These are phyloP conservation scores for Pseudopithomyces maydicus DNA, from an alignment of 2,329 filamentous ascomycete genomes.

Conservation along the genomic window DNA sequence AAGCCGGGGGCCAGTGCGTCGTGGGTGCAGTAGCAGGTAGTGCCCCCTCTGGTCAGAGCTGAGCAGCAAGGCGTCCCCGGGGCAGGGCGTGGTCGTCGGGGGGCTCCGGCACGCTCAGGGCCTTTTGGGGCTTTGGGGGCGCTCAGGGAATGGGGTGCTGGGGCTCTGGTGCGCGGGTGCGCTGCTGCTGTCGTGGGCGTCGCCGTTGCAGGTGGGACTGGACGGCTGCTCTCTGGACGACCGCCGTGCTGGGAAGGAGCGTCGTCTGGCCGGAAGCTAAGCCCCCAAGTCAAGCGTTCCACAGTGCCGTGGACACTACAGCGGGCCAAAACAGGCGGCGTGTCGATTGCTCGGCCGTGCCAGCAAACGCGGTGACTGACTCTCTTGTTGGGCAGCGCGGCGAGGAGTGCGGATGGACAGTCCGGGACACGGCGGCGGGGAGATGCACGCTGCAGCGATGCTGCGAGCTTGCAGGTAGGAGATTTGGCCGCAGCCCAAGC, in stretches of 20 bases:
- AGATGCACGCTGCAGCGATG: not conserved
- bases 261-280: not conserved
- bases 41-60: constrained; percentile 1
- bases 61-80: constrained; percentile 4
- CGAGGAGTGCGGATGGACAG: not conserved
- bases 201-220: not conserved
- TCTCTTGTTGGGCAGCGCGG: not conserved
- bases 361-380: not conserved
- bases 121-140: no score
- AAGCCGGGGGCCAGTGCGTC: constrained; percentile 6
- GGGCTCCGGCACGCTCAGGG: no score
- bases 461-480: not conserved
- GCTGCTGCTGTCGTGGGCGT: not conserved
- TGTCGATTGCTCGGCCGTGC: constrained; percentile 1
- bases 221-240: not conserved
- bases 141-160: no score
- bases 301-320: not conserved
- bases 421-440: constrained; percentile 2
- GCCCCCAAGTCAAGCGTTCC: not conserved
- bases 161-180: no score
- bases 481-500: not conserved
- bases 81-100: not conserved
- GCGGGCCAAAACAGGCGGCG: not conserved
- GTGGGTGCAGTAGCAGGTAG: not conserved
- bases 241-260: constrained; percentile 8